Evolutionary conservation across 768 basidiomycete genomes (phyloP), one percentile per base, ranked within the genome.

Genomic region (Rhizopogon roseolus): DNA sequence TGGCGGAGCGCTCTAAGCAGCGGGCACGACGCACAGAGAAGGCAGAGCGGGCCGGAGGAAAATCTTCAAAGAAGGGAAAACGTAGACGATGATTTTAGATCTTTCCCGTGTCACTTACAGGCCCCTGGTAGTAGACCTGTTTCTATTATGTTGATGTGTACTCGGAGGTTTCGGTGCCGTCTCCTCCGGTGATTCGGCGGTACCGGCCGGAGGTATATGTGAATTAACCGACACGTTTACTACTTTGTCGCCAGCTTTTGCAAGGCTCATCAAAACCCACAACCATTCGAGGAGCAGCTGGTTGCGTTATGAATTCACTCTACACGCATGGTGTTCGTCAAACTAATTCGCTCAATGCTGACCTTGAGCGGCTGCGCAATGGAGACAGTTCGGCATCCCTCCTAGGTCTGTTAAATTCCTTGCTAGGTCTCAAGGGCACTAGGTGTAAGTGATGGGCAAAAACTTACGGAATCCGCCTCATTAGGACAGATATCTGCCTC

Each of bases 401-500:
- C 34, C 74, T 92, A 76, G 94, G 94, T 95, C 70, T 72, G 81
- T 54, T 29, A n/a, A 49, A 29, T 29, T 27, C 6, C 32, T 0
- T 39, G 9, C 14, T 9, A 3, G 50, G 36, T 42, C 55, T 44
- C n/a, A 1, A 9, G 27, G 6, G 36, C 16, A 16, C 1, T 29
- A n/a, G 8, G 40, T 37, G 56, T 37, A 8, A 5, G 19, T 48
- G 22, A 36, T 36, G 14, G 5, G 34, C 46, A 48, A 48, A 32
- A 48, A 36, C 40, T 56, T 54, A 55, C 67, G 40, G 58, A 60
- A 61, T 56, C 66, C 46, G 5, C 56, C 57, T 57, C 62, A 71
- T 69, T 76, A 95, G 95, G 95, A 70, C 96, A 98, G 81, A 93
- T 99, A 71, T 91, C 92, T 32, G 94, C 95, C n/a, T 94, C 93